These are phyloP conservation scores for Lablab purpureus DNA, from an alignment of 306 rosid genomes.

Conservation along the genomic window DNA sequence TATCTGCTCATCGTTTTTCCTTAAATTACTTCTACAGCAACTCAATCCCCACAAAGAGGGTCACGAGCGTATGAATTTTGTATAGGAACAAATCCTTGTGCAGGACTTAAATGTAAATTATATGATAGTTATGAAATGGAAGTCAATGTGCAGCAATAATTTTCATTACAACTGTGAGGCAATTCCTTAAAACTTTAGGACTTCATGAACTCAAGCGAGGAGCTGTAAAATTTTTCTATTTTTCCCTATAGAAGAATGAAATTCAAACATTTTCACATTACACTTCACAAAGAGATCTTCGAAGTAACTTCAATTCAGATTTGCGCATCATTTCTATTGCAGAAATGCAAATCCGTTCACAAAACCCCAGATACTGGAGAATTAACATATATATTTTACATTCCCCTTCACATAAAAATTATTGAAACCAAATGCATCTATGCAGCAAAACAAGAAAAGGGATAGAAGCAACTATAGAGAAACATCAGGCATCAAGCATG, in stretches of 20 bases:
- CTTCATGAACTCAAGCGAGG: conserved; percentile 26
- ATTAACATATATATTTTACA: conserved; percentile 1
- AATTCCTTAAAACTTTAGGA: conserved; percentile 20
- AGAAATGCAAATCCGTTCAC: conserved; percentile 18
- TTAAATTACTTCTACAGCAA: neutral
- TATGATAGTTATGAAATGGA: neutral
- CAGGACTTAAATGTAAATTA: neutral
- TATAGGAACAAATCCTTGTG: neutral
- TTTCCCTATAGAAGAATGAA: neutral
- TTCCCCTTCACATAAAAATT: neutral
- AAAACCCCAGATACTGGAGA: neutral
- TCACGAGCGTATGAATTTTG: neutral
- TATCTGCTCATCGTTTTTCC: conserved; percentile 32
- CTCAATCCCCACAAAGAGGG: neutral
- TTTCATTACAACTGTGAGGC: conserved; percentile 3
- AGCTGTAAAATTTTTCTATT: neutral
- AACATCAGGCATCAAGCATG: conserved; percentile 18
- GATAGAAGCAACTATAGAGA: conserved; percentile 22
- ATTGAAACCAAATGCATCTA: conserved; percentile 12
- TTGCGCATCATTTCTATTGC: neutral
- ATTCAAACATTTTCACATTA: conserved; percentile 16
- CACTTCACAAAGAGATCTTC: conserved; percentile 8
- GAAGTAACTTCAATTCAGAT: conserved; percentile 2
- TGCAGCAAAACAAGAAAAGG: conserved; percentile 21
- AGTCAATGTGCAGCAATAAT: conserved; percentile 14